Evolutionary conservation across 495 filamentous ascomycete species (phyloP).

Genomic region (Tuber calosporum): DNA sequence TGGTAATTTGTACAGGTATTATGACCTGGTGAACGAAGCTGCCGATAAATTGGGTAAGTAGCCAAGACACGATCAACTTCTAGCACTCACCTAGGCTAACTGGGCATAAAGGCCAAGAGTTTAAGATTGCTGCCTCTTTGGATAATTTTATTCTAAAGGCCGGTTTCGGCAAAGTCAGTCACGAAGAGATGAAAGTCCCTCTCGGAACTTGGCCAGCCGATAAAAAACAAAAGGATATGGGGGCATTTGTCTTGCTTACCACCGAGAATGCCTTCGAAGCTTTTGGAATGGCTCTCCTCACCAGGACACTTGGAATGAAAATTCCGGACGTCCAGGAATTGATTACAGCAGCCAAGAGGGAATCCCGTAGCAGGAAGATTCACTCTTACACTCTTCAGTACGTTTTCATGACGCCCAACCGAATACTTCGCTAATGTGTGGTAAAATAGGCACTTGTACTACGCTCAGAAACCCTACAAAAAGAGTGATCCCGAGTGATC

Average conservation of each 20-base stretch:
- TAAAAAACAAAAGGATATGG: constrained; percentile 26
- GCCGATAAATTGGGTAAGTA: constrained; percentile 19
- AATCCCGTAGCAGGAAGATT: constrained; percentile 23
- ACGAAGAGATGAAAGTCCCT: constrained; percentile 18
- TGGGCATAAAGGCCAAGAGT: constrained; percentile 16
- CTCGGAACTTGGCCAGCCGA: constrained; percentile 31
- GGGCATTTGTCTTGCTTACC: constrained; percentile 16
- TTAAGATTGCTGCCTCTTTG: constrained; percentile 8
- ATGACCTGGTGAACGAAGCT: constrained; percentile 26
- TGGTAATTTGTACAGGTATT: constrained; percentile 18
- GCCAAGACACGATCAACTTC: constrained; percentile 14
- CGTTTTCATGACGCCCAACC: background rate
- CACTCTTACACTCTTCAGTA: constrained; percentile 27
- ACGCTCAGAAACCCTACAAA: constrained; percentile 17
- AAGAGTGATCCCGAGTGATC: background rate
- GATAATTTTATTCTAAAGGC: constrained; percentile 1
- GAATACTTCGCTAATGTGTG: background rate
- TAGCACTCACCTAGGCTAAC: background rate
- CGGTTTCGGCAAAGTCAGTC: constrained; percentile 22
- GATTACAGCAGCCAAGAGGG: constrained; percentile 9
- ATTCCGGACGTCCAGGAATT: constrained; percentile 14
- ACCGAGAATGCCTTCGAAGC: constrained; percentile 29
- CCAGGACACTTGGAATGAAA: constrained; percentile 19
- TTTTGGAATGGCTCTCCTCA: constrained; percentile 25
- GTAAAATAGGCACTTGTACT: constrained; percentile 13